Evolutionary conservation across 2,329 filamentous ascomycete genomes (phyloP), one percentile per base, ranked within the genome.

Genomic region (Aspergillus chevalieri): DNA sequence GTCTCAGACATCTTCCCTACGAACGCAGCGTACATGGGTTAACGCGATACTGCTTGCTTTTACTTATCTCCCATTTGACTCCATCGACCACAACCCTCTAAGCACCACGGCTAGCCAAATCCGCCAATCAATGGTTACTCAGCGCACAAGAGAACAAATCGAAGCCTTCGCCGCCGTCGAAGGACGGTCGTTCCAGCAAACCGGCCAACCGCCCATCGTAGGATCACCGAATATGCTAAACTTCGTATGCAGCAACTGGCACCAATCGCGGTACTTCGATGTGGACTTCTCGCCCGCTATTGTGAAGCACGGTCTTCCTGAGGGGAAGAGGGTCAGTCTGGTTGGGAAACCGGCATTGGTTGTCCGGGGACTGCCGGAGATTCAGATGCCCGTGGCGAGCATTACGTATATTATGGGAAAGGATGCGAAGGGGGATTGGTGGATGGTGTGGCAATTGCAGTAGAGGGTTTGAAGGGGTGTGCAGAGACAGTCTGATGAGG

Each of bases 231-330:
- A 39, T n/a, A 39, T 39, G 36, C 57, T 74, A 6, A 47, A 76
- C n/a, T 49, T 56, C 2, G 26, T 28, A 3, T 62, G 69, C 33
- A 69, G 62, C 7, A 76, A 76, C 52, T 73, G 70, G 69, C 58
- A 64, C 4, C 66, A 66, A 41, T 68, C 60, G 6, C 58, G 65
- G 34, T 57, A 75, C 19, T 68, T 65, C 41, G 56, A 65, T 2
- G 56, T 61, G 6, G 70, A 76, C 55, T 75, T 76, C 44, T 60
- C 62, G 38, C 36, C 50, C 21, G 56, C 60, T 12, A 36, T 66
- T 28, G 8, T 58, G 30, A 47, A 33, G 55, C 7, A 9, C 6
- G 21, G 21, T 22, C 21, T 22, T 22, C 21, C 21, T 28, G 7
- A 15, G 9, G 46, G 43, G 6, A 30, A 46, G 15, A 47, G 47